phyloP scores from a whole-genome alignment of 2,329 filamentous ascomycete species.

The Nemania diffusa region DNA sequence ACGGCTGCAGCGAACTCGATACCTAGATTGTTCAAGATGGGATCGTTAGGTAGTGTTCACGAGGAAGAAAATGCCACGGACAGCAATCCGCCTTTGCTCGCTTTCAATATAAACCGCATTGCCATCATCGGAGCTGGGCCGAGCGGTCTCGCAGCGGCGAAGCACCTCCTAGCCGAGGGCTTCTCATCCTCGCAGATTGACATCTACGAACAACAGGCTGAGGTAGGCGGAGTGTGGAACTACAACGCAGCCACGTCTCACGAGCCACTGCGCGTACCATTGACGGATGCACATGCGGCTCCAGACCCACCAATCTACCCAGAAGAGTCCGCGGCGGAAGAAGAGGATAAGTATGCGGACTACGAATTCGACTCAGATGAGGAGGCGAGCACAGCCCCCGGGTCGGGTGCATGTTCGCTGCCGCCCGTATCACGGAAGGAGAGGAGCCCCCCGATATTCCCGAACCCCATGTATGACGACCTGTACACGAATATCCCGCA shows the following conservation, averaged over 20 bases:
- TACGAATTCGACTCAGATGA: slow-evolving; percentile 38
- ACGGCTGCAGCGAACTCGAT: background rate
- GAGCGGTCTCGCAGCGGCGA: slow-evolving; percentile 80
- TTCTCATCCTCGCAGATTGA: slow-evolving; percentile 72
- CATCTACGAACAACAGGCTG: slow-evolving; percentile 82
- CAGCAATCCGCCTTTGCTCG: background rate
- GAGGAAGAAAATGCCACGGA: slow-evolving; percentile 2
- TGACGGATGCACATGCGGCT: slow-evolving; percentile 71
- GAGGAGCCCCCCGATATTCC: slow-evolving; percentile 66
- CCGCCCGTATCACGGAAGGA: slow-evolving; percentile 21
- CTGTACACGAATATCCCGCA: slow-evolving; percentile 90
- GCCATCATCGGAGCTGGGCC: slow-evolving; percentile 88
- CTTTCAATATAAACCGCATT: slow-evolving; percentile 67
- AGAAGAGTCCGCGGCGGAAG: slow-evolving; percentile 30
- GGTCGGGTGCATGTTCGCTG: slow-evolving; percentile 33
- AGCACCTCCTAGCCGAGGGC: slow-evolving; percentile 78
- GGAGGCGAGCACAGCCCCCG: slow-evolving; percentile 34
- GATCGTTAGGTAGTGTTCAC: slow-evolving; percentile 28
- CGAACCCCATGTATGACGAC: slow-evolving; percentile 84
- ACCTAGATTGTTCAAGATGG: slow-evolving; percentile 36
- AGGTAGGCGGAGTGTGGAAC: slow-evolving; percentile 87
- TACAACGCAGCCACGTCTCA: slow-evolving; percentile 64
- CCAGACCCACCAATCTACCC: slow-evolving; percentile 71
- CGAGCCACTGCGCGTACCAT: slow-evolving; percentile 68
- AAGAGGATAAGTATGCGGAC: slow-evolving; percentile 29